Conservation (phyloP, 257 asterid genomes). For the Solanum tacnaense region DNA sequence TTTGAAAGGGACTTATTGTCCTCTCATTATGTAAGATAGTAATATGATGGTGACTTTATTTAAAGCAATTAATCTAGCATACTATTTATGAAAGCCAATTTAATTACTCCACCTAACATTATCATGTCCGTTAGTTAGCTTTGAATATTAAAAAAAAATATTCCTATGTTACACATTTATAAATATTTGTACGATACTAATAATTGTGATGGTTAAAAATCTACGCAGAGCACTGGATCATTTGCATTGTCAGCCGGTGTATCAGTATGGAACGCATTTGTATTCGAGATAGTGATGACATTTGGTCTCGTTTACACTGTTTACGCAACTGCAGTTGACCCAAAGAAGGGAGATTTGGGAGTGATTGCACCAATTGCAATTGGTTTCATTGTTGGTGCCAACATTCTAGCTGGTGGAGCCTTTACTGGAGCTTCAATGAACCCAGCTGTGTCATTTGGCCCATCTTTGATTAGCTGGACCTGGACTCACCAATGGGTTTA, state of each 20-base stretch:
- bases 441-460: conserved; percentile 77
- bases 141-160: background rate
- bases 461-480: conserved; percentile 46
- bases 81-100: background rate
- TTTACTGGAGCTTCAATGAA: conserved; percentile 83
- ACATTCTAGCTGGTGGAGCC: conserved; percentile 61
- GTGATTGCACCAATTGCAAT: conserved; percentile 60
- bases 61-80: background rate
- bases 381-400: conserved; percentile 66
- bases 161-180: background rate
- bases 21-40: background rate
- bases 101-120: background rate
- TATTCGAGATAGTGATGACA: conserved; percentile 68
- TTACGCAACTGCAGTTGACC: conserved; percentile 67
- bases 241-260: conserved; percentile 25
- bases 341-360: conserved; percentile 59
- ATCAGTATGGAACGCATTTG: conserved; percentile 44
- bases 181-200: background rate
- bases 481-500: conserved; percentile 67
- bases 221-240: conserved; percentile 6
- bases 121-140: background rate
- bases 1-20: background rate
- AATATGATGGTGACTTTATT: background rate
- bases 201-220: background rate
- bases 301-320: conserved; percentile 77